Evolutionary conservation across 2,329 filamentous ascomycete species (phyloP), one percentile per base, ranked within the genome.

Genomic region (Pseudogymnoascus sp.): DNA sequence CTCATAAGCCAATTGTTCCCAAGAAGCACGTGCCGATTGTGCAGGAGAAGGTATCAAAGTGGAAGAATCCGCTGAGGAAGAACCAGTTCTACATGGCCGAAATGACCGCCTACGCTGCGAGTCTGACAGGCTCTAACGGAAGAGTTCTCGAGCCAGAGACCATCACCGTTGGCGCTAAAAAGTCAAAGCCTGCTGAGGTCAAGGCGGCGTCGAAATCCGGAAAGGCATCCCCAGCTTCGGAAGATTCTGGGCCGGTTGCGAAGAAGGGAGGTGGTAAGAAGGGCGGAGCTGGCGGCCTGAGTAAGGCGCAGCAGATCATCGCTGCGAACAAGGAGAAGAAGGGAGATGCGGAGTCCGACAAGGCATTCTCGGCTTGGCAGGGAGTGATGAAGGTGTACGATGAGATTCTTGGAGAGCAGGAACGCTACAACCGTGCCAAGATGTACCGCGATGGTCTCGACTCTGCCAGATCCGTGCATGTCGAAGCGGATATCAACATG

Each of bases 61-160:
- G 69, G 69, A 64, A 64, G 70, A 72, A 73, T 59, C 70, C 71
- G 8, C 63, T 72, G 6, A 66, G 71, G 29, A 68, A 64, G 3
- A 73, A 87, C 47, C 87, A 91, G 67, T 78, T 76, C 59, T 85
- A 84, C 68, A 87, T 89, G 81, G 79, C 81, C 1, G 85, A 89
- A 63, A 88, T 88, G 73, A 79, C 80, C 29, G 77, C 79, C 1
- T 92, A 91, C 69, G 85, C 88, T 1, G 85, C 84, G 10, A 89
- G 86, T 71, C 76, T 91, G 54, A 88, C 85, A 0, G 86, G 85
- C 62, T 77, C 83, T 0, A 76, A 79, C 1, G 86, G 86, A 2
- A 88, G 84, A 65, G 76, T 75, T 2, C 77, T 90, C 4, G 78
- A 87, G 24, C 85, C 85, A 0, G 85, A 90, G 69, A 82, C 77